Evolutionary conservation across 2,329 filamentous ascomycete species (phyloP).

Genomic region (Didymellaceae sp.): DNA sequence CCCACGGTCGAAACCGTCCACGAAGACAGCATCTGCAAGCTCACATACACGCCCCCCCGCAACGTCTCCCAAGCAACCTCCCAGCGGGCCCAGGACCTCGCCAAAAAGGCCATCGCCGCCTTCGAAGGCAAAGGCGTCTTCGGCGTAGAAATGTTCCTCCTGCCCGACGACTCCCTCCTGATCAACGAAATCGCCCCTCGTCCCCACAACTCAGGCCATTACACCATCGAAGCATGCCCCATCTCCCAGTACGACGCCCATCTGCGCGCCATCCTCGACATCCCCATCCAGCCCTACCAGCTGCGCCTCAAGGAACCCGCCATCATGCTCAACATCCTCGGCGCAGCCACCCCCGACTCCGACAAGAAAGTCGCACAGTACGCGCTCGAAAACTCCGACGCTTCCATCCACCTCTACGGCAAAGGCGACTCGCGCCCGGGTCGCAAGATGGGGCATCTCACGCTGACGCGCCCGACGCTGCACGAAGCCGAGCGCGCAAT

Average conservation of each 20-base stretch:
- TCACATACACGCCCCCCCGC: constrained; percentile 85
- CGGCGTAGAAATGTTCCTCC: constrained; percentile 94
- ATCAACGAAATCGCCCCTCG: constrained; percentile 88
- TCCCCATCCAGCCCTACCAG: constrained; percentile 60
- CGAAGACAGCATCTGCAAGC: constrained; percentile 93
- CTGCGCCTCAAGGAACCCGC: constrained; percentile 65
- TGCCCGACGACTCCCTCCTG: constrained; percentile 72
- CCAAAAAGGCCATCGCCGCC: constrained; percentile 76
- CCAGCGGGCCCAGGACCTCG: constrained; percentile 74
- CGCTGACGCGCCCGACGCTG: constrained; percentile 73
- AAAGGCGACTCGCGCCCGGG: constrained; percentile 83
- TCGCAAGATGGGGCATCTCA: constrained; percentile 95
- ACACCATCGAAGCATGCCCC: constrained; percentile 89
- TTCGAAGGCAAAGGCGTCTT: constrained; percentile 92
- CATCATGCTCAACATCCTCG: constrained; percentile 84
- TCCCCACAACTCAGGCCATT: constrained; percentile 91
- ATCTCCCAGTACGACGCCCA: constrained; percentile 94
- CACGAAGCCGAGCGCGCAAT: constrained; percentile 71
- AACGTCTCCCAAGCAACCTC: constrained; percentile 67
- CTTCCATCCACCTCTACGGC: constrained; percentile 85
- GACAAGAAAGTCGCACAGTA: constrained; percentile 65
- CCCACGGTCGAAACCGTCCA: constrained; percentile 94
- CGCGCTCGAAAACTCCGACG: constrained; percentile 65
- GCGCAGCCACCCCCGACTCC: constrained; percentile 69
- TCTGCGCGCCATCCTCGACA: constrained; percentile 78